Conservation (phyloP, 306 rosid genomes). For the Amphicarpaea edgeworthii region DNA sequence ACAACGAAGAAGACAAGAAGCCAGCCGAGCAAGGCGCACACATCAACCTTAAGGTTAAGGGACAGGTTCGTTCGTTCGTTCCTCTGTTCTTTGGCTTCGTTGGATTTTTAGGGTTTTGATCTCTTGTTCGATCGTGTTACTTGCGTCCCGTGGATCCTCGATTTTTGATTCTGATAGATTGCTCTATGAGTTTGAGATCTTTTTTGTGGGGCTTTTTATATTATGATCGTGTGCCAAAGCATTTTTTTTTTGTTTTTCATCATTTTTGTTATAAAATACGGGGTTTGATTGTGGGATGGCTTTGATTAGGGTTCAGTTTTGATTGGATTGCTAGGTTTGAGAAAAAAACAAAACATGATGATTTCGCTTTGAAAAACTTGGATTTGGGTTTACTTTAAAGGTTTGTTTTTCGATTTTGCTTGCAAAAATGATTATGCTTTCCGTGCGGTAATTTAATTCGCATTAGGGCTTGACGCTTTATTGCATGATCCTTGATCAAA, state of each 20-base stretch:
- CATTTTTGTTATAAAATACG: neutral
- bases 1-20: slow-evolving; percentile 72
- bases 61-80: slow-evolving; percentile 61
- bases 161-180: neutral
- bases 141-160: neutral
- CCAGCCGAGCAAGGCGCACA: slow-evolving; percentile 72
- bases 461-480: too few species aligned
- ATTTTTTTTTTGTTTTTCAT: neutral
- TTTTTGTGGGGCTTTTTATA: neutral
- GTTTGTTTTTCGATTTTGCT: neutral
- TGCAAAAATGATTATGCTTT: neutral
- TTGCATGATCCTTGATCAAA: too few species aligned
- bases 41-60: slow-evolving; percentile 89
- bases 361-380: neutral
- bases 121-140: neutral
- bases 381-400: neutral
- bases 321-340: neutral
- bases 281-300: neutral
- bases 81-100: neutral
- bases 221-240: neutral
- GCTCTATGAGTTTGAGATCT: neutral
- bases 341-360: neutral
- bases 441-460: neutral
- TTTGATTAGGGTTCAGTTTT: neutral
- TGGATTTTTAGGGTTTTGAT: slow-evolving; percentile 38